These are phyloP conservation scores for Spathaspora boniae DNA, from an alignment of 805 yeast genomes.

Conservation along the genomic window DNA sequence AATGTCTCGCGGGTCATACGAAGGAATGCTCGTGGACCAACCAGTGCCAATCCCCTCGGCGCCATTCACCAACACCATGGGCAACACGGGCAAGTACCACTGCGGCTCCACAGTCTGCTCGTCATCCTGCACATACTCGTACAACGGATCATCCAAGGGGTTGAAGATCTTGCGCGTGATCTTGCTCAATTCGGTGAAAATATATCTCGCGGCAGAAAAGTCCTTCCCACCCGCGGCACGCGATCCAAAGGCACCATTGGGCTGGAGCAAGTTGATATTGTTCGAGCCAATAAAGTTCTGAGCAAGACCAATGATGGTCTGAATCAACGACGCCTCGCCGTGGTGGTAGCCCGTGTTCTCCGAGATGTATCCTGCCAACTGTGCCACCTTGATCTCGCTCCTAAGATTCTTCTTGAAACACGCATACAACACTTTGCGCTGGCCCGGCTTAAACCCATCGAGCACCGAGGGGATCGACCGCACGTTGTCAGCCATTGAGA, in stretches of 20 bases:
- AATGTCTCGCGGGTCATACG: conserved; percentile 82
- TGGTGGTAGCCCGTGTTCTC: conserved; percentile 93
- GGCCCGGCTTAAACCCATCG: conserved; percentile 97
- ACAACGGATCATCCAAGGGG: conserved; percentile 73
- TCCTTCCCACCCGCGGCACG: conserved; percentile 97
- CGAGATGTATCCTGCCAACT: conserved; percentile 83
- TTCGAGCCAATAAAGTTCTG: conserved; percentile 94
- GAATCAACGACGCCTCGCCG: conserved; percentile 85
- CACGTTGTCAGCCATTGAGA: conserved; percentile 94
- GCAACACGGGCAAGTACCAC: conserved; percentile 91
- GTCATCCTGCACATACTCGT: conserved; percentile 83
- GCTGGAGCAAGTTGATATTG: conserved; percentile 77
- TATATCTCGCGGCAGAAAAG: conserved; percentile 97
- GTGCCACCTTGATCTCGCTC: conserved; percentile 83
- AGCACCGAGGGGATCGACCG: conserved; percentile 91
- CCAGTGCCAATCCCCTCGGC: conserved; percentile 99
- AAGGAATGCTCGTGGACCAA: conserved; percentile 93
- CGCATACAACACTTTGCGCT: conserved; percentile 87
- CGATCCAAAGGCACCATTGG: conserved; percentile 95
- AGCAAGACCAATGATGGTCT: conserved; percentile 90
- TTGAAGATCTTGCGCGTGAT: conserved; percentile 76
- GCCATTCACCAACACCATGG: conserved; percentile 94
- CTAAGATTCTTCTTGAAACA: conserved; percentile 77
- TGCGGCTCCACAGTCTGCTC: conserved; percentile 93
- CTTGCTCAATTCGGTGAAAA: conserved; percentile 77